Evolutionary conservation across 768 basidiomycete species (phyloP), one percentile per base, ranked within the genome.

Genomic region (Serendipita sp.): DNA sequence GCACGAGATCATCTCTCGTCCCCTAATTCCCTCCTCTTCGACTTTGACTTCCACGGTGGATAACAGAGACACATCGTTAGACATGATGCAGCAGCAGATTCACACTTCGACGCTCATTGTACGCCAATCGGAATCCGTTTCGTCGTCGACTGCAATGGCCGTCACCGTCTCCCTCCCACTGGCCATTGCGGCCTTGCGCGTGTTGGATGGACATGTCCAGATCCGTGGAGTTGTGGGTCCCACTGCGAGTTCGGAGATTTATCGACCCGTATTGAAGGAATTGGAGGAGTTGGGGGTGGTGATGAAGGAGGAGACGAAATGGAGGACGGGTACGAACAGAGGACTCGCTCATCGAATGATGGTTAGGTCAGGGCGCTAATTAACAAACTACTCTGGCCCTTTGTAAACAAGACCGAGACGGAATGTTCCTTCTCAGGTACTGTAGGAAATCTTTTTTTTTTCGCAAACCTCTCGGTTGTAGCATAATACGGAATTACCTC

Each of bases 111-210:
- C 80, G 24, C 71, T 92, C 14, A 74, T 85, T 22, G 73, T 78
- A 33, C 20, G 53, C 17, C 86, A 85, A 66, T 91, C 85, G 1
- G 78, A 75, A n/a, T n/a, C n/a, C n/a, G n/a, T n/a, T 20, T 14
- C 34, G 3, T 38, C 14, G 4, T 65, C 78, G 2, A 86, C 87
- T 0, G 93, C 93, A 3, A 96, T 96, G 93, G 82, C 90, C n/a
- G 77, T 83, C 31, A 90, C 88, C 2, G 93, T 96, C 17, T 92
- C 92, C 3, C 72, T 93, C 48, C 93, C 93, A 0, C 82, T 94
- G 4, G 93, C 88, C 0, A 81, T 92, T 68, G 90, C 90, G 1
- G 83, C 90, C 1, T 70, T 87, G 67, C 75, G 77, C 34, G 77
- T 92, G 3, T 72, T 88, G 42, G 85, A 90, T 69, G 88, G 86